Base-by-base conservation (phyloP, 177 flowering plant genomes). In the Vitis hybrid region DNA sequence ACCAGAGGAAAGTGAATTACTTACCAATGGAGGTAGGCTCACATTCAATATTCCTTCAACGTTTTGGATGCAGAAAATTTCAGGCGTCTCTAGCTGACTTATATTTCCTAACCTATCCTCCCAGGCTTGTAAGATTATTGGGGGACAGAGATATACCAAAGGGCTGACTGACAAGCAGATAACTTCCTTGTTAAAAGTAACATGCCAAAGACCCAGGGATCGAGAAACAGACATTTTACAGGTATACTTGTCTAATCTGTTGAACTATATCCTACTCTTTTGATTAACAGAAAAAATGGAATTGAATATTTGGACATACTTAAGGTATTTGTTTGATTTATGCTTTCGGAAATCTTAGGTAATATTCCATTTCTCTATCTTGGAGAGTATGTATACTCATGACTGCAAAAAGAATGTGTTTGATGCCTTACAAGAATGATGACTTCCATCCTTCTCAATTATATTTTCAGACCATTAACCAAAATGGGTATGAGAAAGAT, bases 41-140 rank as follows among this genome's bases (percentile, higher is more conserved):
- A 27, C 9, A 16, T 27, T 27, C 18, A 14, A 16, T 2, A 7
- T 18, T 57, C 60, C 19, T 18, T 24, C 30, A 57, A 57, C 60
- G 14, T 32, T 30, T 62, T 62, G 9, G 5, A 5, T 19, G 60
- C 10, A 18, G 60, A 40, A 19, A 57, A 57, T 7, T 16, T 57
- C 2, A 18, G 60, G 11, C 2, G 3, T 10, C 12, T 57, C 3
- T 21, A 18, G 10, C 16, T 15, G 30, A n/a, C 8, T 40, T 40
- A 40, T 40, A 55, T 18, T 32, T 27, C 54, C 30, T 24, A 54
- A 7, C 21, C 11, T 54, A n/a, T 57, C 62, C 1, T 48, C 66
- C 7, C 71, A 89, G 94, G 86, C 83, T 30, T 89, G 92, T 75
- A 88, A 85, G 76, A 89, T 89, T 61, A 86, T 85, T 16, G 94